Evolutionary conservation across 495 filamentous ascomycete species (phyloP).

Genomic region (Platismatia glauca): DNA sequence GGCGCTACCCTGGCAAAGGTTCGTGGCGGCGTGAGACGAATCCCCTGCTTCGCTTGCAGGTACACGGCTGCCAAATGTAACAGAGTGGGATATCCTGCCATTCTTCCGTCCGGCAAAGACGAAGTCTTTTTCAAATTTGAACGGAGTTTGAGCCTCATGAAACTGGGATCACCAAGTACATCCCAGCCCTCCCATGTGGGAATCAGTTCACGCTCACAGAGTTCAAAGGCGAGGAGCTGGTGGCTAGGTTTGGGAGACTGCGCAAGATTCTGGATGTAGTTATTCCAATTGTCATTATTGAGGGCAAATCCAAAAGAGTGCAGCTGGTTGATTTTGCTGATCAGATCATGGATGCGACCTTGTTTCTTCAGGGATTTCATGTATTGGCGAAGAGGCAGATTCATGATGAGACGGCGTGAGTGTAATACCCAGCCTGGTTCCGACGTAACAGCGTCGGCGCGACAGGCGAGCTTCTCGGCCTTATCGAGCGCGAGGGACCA

Average conservation of each 20-base stretch:
- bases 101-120: constrained; percentile 27
- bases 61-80: constrained; percentile 44
- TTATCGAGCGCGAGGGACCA: constrained; percentile 54
- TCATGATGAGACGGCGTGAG: constrained; percentile 50
- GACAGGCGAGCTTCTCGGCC: constrained; percentile 37
- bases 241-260: constrained; percentile 31
- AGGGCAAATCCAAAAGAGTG: constrained; percentile 55
- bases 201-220: constrained; percentile 69
- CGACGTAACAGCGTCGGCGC: constrained; percentile 22
- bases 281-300: constrained; percentile 47
- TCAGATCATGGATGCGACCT: constrained; percentile 39
- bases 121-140: constrained; percentile 26
- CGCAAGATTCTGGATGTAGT: constrained; percentile 42
- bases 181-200: constrained; percentile 65
- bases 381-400: constrained; percentile 49
- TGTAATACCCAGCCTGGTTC: constrained; percentile 35
- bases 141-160: constrained; percentile 26
- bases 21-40: constrained; percentile 28
- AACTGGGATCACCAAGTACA: constrained; percentile 11
- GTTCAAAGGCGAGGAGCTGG: constrained; percentile 47
- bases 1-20: constrained; percentile 33
- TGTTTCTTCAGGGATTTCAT: constrained; percentile 46
- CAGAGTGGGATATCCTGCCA: constrained; percentile 45
- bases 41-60: constrained; percentile 31
- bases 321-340: constrained; percentile 42